Evolutionary conservation across 495 filamentous ascomycete species (phyloP).

Genomic region (Staphylotrichum tortipilum): DNA sequence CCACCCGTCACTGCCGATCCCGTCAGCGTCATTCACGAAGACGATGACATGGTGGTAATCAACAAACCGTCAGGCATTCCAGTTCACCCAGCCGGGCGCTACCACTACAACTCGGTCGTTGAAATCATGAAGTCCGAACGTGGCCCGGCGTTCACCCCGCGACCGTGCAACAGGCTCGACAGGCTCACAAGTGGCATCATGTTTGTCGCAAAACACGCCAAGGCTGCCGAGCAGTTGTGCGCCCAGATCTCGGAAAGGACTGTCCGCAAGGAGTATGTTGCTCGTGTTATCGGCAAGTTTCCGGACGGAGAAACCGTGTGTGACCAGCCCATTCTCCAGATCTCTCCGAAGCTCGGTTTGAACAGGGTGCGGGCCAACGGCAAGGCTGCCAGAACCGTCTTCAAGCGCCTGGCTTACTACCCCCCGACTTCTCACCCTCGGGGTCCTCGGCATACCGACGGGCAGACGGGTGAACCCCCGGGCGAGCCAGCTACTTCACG

Average conservation of each 20-base stretch:
- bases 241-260: conserved; percentile 62
- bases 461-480: conserved; percentile 16
- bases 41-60: conserved; percentile 85
- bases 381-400: conserved; percentile 81
- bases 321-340: conserved; percentile 85
- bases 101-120: conserved; percentile 86
- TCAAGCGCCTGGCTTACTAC: conserved; percentile 82
- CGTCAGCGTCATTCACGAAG: conserved; percentile 79
- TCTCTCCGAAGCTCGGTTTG: conserved; percentile 89
- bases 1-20: conserved; percentile 77
- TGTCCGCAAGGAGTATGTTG: conserved; percentile 89
- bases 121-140: conserved; percentile 86
- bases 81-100: conserved; percentile 89
- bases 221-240: conserved; percentile 69
- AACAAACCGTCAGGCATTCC: conserved; percentile 94
- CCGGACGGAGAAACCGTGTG: conserved; percentile 77
- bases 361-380: conserved; percentile 90
- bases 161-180: conserved; percentile 90
- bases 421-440: conserved; percentile 34
- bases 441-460: not conserved
- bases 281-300: conserved; percentile 83
- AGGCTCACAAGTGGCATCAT: conserved; percentile 90
- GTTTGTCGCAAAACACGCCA: conserved; percentile 83
- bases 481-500: conserved; percentile 5
- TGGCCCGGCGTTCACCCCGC: conserved; percentile 57